Conservation (phyloP, 2,329 filamentous ascomycete species). For the Paramyrothecium sp. region DNA sequence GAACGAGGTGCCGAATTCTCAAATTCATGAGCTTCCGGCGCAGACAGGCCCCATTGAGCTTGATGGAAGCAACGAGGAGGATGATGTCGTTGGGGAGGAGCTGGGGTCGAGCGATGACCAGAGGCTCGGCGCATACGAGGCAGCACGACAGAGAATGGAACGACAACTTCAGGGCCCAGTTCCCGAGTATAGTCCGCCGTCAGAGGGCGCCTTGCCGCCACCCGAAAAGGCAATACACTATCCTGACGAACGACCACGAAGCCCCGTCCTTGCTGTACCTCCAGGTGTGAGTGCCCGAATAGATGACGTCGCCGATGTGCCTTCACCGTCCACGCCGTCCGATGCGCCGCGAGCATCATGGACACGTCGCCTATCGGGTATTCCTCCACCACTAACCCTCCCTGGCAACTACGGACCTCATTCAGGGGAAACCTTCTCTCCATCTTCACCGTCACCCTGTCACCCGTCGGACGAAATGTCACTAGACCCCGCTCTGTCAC, state of each 20-base stretch:
- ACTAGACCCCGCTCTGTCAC: background rate
- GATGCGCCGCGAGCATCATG: background rate
- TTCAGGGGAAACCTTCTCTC: background rate
- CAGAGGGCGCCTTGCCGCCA: conserved; percentile 18
- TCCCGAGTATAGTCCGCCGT: conserved; percentile 46
- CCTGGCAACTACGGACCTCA: background rate
- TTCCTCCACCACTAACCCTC: background rate
- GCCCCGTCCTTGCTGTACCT: background rate
- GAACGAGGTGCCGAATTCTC: conserved; percentile 37
- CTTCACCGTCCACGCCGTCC: background rate
- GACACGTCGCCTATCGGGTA: background rate
- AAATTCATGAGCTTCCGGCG: conserved; percentile 52
- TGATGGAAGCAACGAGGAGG: conserved; percentile 38
- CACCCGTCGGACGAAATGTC: background rate
- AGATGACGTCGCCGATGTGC: background rate
- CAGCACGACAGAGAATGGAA: conserved; percentile 48
- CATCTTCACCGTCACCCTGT: background rate
- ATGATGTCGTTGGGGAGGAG: conserved; percentile 36
- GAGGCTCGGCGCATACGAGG: conserved; percentile 47
- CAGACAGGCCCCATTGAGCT: conserved; percentile 47
- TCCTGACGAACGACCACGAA: background rate
- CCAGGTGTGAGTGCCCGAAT: too few species aligned
- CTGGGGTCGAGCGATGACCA: conserved; percentile 38
- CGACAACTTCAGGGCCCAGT: conserved; percentile 49
- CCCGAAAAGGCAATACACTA: conserved; percentile 24